phyloP scores from a whole-genome alignment of 495 filamentous ascomycete genomes.

The Neurospora cerealis region DNA sequence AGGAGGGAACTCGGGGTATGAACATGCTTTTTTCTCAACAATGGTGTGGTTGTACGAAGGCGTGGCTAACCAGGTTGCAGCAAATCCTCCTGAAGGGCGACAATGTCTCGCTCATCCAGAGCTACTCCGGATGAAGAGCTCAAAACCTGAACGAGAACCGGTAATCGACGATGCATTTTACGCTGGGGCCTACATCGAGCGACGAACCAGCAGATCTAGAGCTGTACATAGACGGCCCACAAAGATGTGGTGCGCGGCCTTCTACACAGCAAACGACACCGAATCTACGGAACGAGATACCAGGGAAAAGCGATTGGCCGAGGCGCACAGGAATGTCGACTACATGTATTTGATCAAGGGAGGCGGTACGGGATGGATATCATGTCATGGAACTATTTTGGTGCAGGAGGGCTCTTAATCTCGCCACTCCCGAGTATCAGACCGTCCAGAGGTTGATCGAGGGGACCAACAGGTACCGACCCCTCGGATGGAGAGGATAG shows the following conservation, averaged over 20 bases:
- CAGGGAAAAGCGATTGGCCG: constrained; percentile 3
- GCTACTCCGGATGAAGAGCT: constrained; percentile 42
- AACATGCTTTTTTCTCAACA: background rate
- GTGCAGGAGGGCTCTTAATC: constrained; percentile 20
- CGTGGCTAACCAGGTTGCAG: constrained; percentile 39
- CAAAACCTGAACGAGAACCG: background rate
- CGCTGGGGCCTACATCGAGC: background rate
- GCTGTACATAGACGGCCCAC: background rate
- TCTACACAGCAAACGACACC: background rate
- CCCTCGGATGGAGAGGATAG: constrained; percentile 40
- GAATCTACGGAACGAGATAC: constrained; percentile 12
- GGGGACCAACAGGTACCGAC: constrained; percentile 29
- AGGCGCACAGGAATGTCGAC: constrained; percentile 8
- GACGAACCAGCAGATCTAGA: background rate
- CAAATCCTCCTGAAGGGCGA: constrained; percentile 97
- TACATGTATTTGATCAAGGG: background rate
- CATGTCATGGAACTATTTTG: background rate
- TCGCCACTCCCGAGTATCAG: constrained; percentile 37
- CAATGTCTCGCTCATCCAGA: constrained; percentile 92
- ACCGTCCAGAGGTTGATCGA: constrained; percentile 38
- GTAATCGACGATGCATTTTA: background rate
- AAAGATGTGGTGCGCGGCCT: background rate
- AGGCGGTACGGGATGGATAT: background rate
- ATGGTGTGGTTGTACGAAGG: background rate
- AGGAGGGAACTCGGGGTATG: constrained; percentile 63